phyloP scores from a whole-genome alignment of 2,329 filamentous ascomycete genomes.

The Fusarium austroafricanum region DNA sequence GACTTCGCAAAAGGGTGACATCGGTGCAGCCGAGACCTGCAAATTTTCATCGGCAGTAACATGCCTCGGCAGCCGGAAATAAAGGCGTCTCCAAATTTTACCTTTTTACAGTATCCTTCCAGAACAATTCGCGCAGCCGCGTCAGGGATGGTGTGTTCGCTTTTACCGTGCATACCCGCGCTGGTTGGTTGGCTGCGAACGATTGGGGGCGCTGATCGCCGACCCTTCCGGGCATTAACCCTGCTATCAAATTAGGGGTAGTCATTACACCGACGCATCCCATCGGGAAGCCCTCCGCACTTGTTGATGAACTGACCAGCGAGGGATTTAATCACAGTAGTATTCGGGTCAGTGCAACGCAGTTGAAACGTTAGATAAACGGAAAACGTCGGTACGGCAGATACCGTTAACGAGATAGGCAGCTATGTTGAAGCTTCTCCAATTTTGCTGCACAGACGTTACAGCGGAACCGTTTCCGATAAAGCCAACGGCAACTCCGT shows the following conservation, averaged over 20 bases:
- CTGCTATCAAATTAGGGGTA: background rate
- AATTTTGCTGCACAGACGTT: background rate
- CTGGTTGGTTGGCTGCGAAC: background rate
- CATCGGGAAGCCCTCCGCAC: constrained; percentile 7
- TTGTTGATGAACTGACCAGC: background rate
- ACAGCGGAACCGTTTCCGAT: constrained; percentile 19
- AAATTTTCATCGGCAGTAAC: background rate
- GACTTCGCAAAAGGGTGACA: background rate
- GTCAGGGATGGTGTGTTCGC: background rate
- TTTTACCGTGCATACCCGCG: background rate
- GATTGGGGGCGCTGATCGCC: constrained; percentile 1
- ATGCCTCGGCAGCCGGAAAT: constrained; percentile 9
- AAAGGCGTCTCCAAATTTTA: constrained; percentile 4
- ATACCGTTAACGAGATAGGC: background rate
- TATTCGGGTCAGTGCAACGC: too few species aligned
- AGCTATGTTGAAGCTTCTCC: background rate
- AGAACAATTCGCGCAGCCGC: constrained; percentile 15
- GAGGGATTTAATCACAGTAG: background rate
- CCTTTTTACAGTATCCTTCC: constrained; percentile 12
- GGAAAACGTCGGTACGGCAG: constrained; percentile 3
- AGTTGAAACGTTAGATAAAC: constrained; percentile 4
- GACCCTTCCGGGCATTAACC: background rate
- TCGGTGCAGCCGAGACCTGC: constrained; percentile 4
- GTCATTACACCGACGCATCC: constrained; percentile 1
- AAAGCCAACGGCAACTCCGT: background rate